Evolutionary conservation across 1,139 yeast species (phyloP).

Genomic region (Magnusiomyces paraingens): DNA sequence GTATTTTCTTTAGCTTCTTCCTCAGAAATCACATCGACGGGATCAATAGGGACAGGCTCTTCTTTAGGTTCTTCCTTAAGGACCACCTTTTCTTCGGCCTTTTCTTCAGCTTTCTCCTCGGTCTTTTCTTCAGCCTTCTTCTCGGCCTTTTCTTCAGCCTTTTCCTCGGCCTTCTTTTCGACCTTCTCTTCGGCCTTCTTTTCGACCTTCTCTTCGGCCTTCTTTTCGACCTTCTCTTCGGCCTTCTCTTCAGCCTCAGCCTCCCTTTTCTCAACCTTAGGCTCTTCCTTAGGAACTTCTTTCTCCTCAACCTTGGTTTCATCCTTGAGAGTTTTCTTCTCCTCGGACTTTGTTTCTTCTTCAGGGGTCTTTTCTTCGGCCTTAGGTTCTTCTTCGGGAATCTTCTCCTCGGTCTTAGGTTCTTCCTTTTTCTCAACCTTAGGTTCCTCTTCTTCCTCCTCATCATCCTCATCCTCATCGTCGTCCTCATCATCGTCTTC

Average conservation of each 20-base stretch:
- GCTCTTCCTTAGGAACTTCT: slow-evolving; percentile 1
- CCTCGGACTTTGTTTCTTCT: neutral
- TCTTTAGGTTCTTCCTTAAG: neutral
- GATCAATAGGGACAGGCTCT: neutral
- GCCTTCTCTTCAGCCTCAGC: slow-evolving; percentile 1
- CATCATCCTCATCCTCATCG: slow-evolving; percentile 5
- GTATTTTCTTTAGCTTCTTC: no score
- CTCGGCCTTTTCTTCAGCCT: neutral
- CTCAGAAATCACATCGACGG: neutral
- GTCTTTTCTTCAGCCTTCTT: neutral
- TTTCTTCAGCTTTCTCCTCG: neutral
- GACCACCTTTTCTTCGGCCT: neutral
- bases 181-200: neutral
- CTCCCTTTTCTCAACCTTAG: neutral
- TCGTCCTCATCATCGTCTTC: slow-evolving; percentile 7
- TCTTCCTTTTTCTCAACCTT: neutral
- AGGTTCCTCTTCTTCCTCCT: neutral
- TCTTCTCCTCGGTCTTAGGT: neutral
- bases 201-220: neutral
- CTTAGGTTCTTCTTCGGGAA: neutral
- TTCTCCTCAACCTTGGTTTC: neutral
- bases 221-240: slow-evolving; percentile 1
- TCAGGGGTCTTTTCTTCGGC: neutral
- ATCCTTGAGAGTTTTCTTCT: neutral
- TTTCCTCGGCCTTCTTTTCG: neutral